These are phyloP conservation scores for Melampsora abietis-canadensis DNA, from an alignment of 1,284 basidiomycete species.

Conservation along the genomic window DNA sequence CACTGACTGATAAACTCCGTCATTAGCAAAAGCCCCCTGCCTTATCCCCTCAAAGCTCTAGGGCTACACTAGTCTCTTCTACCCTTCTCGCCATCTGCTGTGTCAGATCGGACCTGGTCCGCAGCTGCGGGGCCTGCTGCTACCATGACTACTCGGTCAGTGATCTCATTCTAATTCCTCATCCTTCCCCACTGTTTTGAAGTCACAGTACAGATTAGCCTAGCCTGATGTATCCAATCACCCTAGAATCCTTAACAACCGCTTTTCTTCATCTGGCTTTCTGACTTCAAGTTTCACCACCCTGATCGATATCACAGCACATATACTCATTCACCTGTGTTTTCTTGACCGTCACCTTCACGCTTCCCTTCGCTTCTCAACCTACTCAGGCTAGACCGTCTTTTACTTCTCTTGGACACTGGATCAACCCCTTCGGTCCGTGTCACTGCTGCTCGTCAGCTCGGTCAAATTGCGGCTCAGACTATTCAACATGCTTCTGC, in stretches of 20 bases:
- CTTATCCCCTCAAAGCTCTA: background rate
- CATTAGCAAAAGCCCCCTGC: background rate
- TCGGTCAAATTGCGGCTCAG: slow-evolving; percentile 81
- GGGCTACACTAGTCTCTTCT: background rate
- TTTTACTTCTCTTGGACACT: slow-evolving; percentile 83
- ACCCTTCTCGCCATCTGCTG: background rate
- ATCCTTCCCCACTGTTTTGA: background rate
- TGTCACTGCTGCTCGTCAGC: slow-evolving; percentile 83
- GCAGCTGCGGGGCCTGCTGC: slow-evolving; percentile 7
- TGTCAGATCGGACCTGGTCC: slow-evolving; percentile 2
- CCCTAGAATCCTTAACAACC: background rate
- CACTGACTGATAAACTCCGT: background rate
- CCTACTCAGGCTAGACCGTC: slow-evolving; percentile 69
- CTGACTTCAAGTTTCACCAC: slow-evolving; percentile 3
- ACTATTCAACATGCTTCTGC: slow-evolving; percentile 58
- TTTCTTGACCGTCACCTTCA: slow-evolving; percentile 7
- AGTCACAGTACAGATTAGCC: background rate
- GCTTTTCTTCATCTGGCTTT: background rate
- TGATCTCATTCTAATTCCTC: background rate
- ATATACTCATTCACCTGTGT: slow-evolving; percentile 2
- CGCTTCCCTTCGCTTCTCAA: background rate
- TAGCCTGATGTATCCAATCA: background rate
- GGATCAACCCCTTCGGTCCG: slow-evolving; percentile 80
- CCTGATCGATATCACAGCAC: background rate
- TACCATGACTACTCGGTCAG: slow-evolving; percentile 11